Evolutionary conservation across 2,329 filamentous ascomycete genomes (phyloP).

Genomic region (Clarireedia paspali): DNA sequence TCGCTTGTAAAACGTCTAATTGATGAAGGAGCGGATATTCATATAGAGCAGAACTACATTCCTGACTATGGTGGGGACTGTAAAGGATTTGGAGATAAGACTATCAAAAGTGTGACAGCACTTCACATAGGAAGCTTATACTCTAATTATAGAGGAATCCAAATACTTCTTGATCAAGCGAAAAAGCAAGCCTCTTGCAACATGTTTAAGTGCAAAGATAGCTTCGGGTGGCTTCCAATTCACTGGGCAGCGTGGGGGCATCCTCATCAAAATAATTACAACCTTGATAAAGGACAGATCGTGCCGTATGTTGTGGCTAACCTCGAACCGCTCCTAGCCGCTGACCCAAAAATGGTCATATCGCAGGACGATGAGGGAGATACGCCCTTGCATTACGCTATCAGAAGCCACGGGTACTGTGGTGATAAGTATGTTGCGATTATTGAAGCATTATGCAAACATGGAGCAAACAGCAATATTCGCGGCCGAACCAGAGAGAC

Average conservation of each 20-base stretch:
- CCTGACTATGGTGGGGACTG: too few relatives aligned
- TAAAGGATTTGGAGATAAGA: neutral
- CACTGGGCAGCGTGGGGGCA: slow-evolving; percentile 16
- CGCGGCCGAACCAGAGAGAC: slow-evolving; percentile 15
- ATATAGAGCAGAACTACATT: neutral
- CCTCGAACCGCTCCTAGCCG: neutral
- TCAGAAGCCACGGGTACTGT: neutral
- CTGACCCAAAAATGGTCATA: slow-evolving; percentile 17
- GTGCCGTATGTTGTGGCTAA: too few relatives aligned
- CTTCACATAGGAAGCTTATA: slow-evolving; percentile 13
- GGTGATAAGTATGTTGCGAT: too few relatives aligned
- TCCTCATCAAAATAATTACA: neutral
- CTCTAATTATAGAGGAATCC: slow-evolving; percentile 11
- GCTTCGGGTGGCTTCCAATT: slow-evolving; percentile 1
- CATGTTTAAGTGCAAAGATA: neutral
- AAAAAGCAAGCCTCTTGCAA: slow-evolving; percentile 11
- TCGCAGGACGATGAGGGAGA: slow-evolving; percentile 14
- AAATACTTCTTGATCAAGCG: slow-evolving; percentile 13
- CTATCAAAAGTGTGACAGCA: slow-evolving; percentile 8
- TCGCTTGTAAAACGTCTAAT: neutral
- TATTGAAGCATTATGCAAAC: slow-evolving; percentile 12
- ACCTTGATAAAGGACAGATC: too few relatives aligned
- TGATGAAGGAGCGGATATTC: neutral
- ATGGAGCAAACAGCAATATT: slow-evolving; percentile 16
- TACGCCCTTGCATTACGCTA: slow-evolving; percentile 18